Conservation (phyloP, 352 stramenopile genomes). For the Pythium phragmitis region DNA sequence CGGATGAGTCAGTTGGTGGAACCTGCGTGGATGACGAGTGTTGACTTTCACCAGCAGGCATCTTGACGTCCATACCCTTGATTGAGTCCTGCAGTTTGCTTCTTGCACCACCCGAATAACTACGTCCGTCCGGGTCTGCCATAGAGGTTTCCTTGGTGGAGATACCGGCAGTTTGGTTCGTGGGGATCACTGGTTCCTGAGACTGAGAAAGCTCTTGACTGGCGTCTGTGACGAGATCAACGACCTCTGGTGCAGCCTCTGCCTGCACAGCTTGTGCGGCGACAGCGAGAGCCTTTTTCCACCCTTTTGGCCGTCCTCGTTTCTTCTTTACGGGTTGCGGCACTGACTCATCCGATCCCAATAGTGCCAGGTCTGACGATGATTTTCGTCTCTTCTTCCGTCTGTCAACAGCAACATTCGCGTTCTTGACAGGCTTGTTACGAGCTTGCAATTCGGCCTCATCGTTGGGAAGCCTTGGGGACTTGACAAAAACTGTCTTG, state of each 20-base stretch:
- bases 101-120: not conserved
- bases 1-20: too few species aligned
- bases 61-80: too few species aligned
- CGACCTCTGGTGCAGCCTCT: not conserved
- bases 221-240: conserved; percentile 10
- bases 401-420: not conserved
- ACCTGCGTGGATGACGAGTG: not conserved
- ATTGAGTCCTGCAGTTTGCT: not conserved
- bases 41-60: not conserved
- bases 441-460: not conserved
- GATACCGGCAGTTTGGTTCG: not conserved
- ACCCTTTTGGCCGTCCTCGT: conserved; percentile 2
- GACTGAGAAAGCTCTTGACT: conserved; percentile 10
- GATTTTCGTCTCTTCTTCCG: conserved; percentile 12
- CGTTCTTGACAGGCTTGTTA: not conserved
- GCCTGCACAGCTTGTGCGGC: not conserved
- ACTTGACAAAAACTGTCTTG: conserved; percentile 2
- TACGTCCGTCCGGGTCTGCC: not conserved
- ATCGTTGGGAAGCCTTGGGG: not conserved
- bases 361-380: conserved; percentile 5
- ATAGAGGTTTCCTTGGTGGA: not conserved
- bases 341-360: not conserved
- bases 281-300: not conserved
- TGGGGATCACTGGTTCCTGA: not conserved
- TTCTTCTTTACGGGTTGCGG: conserved; percentile 12